Evolutionary conservation across 306 rosid genomes (phyloP).

Genomic region (Acacia crassicarpa): DNA sequence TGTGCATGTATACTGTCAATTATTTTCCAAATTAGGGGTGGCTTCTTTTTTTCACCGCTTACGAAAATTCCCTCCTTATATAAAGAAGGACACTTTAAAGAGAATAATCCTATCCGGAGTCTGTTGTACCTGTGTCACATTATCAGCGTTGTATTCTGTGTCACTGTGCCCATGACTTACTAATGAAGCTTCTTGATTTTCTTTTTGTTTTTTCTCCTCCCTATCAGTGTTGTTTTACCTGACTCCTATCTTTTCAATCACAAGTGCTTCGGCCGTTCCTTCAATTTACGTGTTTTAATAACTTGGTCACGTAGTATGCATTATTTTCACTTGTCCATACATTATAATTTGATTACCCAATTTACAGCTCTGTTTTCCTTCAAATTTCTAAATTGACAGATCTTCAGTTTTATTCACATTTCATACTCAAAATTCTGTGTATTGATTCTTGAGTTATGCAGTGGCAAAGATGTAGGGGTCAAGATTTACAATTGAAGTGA

Average conservation of each 20-base stretch:
- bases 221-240: not conserved
- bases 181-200: not conserved
- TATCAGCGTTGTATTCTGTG: not conserved
- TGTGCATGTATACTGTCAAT: not conserved
- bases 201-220: not conserved
- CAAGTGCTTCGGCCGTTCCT: not conserved
- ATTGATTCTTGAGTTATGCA: conserved; percentile 48
- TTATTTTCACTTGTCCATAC: not conserved
- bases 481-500: conserved; percentile 51
- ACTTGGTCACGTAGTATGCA: not conserved
- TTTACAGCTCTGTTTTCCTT: conserved; percentile 14
- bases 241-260: not conserved
- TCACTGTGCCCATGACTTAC: not conserved
- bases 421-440: conserved; percentile 29
- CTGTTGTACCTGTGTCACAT: not conserved
- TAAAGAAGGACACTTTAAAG: not conserved
- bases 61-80: not conserved
- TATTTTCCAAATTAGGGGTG: not conserved
- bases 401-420: not conserved
- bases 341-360: conserved; percentile 15
- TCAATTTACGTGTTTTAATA: not conserved
- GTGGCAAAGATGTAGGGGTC: conserved; percentile 40
- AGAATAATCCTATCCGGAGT: not conserved
- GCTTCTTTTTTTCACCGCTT: not conserved
- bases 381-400: not conserved